phyloP scores from a whole-genome alignment of 2,329 filamentous ascomycete genomes.

The Aspergillus pseudoterreus region DNA sequence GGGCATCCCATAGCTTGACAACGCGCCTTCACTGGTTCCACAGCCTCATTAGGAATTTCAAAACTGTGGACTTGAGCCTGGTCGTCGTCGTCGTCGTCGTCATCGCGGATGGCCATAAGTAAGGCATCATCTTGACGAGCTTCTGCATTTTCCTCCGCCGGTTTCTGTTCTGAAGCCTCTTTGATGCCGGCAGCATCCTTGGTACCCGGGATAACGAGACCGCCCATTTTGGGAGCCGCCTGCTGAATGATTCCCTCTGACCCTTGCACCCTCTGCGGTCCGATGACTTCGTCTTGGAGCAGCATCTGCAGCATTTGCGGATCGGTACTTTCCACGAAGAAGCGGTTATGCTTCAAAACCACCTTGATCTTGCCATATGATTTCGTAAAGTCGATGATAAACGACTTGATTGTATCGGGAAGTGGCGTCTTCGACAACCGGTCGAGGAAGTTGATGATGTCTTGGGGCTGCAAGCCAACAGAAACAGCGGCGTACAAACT shows the following conservation, averaged over 20 bases:
- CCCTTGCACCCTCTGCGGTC: constrained; percentile 71
- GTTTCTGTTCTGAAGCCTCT: constrained; percentile 55
- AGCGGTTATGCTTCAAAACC: constrained; percentile 89
- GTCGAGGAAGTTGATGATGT: constrained; percentile 87
- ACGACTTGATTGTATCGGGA: constrained; percentile 73
- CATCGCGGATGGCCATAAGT: constrained; percentile 64
- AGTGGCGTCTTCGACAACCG: constrained; percentile 84
- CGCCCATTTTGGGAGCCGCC: constrained; percentile 79
- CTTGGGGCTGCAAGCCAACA: constrained; percentile 81
- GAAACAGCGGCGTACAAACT: constrained; percentile 94
- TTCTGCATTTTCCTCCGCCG: constrained; percentile 37
- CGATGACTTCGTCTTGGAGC: constrained; percentile 80
- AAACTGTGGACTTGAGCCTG: constrained; percentile 89
- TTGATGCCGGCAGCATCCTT: constrained; percentile 86
- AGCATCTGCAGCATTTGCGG: constrained; percentile 79
- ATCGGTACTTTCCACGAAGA: constrained; percentile 90
- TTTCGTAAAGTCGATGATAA: constrained; percentile 77
- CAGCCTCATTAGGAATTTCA: constrained; percentile 76
- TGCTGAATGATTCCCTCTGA: constrained; percentile 71
- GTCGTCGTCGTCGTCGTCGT: constrained; percentile 77
- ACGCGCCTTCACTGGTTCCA: constrained; percentile 83
- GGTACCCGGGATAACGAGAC: constrained; percentile 88
- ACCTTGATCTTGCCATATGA: constrained; percentile 95
- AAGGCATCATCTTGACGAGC: constrained; percentile 59
- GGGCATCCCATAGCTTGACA: constrained; percentile 84